These are phyloP conservation scores for Yamadazyma triangularis DNA, from an alignment of 1,139 yeast species.

Conservation along the genomic window DNA sequence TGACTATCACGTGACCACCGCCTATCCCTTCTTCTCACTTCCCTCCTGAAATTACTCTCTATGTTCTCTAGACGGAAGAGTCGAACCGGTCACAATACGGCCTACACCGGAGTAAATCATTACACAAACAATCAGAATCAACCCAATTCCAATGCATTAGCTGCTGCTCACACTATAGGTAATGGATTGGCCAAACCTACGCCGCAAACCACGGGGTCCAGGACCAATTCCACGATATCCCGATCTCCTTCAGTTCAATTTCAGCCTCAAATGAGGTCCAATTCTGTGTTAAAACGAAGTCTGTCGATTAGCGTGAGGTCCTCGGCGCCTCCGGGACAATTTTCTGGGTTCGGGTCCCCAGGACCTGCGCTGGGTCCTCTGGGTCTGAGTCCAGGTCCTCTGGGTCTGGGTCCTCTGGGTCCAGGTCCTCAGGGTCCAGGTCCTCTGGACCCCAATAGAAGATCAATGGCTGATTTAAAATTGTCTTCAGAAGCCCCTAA, in stretches of 20 bases:
- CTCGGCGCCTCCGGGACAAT: background rate
- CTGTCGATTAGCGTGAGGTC: conserved; percentile 6
- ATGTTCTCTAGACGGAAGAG: conserved; percentile 36
- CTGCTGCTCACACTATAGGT: conserved; percentile 47
- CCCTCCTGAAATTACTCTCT: background rate
- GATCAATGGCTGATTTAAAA: conserved; percentile 22
- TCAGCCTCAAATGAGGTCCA: background rate
- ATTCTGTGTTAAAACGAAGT: conserved; percentile 11
- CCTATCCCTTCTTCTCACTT: background rate
- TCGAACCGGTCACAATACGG: conserved; percentile 27
- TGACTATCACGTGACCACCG: background rate
- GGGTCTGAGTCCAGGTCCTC: too few species aligned
- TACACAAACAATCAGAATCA: conserved; percentile 28
- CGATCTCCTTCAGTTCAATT: conserved; percentile 9
- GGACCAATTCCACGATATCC: conserved; percentile 4
- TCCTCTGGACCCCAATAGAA: conserved; percentile 20
- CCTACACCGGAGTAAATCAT: conserved; percentile 46
- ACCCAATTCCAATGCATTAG: conserved; percentile 40
- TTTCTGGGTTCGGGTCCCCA: conserved; percentile 1
- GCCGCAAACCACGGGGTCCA: conserved; percentile 4
- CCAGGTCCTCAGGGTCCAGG: too few species aligned
- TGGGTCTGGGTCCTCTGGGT: too few species aligned
- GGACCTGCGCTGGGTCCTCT: too few species aligned
- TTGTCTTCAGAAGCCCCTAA: conserved; percentile 18
- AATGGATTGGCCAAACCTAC: conserved; percentile 11